Conservation (phyloP, 2,329 filamentous ascomycete species). For the Stenocarpella maydis region DNA sequence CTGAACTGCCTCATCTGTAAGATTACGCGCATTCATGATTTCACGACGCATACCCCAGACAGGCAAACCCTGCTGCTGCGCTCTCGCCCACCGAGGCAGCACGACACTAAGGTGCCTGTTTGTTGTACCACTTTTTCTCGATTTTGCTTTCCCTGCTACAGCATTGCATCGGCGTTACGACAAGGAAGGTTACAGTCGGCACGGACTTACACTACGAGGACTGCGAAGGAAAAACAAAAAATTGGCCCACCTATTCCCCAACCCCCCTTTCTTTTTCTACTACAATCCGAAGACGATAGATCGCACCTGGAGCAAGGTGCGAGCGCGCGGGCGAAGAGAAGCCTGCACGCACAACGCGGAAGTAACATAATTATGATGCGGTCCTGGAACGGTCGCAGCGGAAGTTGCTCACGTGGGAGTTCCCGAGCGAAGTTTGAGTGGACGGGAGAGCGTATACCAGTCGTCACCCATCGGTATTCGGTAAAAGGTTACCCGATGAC, state of each 20-base stretch:
- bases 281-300: conserved; percentile 36
- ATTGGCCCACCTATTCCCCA: conserved; percentile 29
- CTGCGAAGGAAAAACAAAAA: conserved; percentile 45
- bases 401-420: conserved; percentile 17
- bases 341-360: conserved; percentile 24
- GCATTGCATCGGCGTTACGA: conserved; percentile 60
- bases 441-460: conserved; percentile 28
- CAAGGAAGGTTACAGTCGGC: conserved; percentile 35
- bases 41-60: conserved; percentile 48
- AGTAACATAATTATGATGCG: conserved; percentile 33
- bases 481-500: conserved; percentile 36
- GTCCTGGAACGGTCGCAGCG: conserved; percentile 35
- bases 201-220: conserved; percentile 31
- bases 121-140: conserved; percentile 40
- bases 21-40: conserved; percentile 52
- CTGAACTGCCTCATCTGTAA: conserved; percentile 32
- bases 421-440: conserved; percentile 10
- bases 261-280: conserved; percentile 17
- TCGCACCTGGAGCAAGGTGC: conserved; percentile 40
- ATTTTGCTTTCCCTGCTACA: conserved; percentile 33
- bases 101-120: conserved; percentile 22
- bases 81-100: conserved; percentile 19
- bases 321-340: conserved; percentile 26
- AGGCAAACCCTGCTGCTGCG: conserved; percentile 30
- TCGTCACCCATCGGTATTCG: conserved; percentile 33